A percentile compares a stretch with the other conserved stretches of the same genome.
Evolutionary conservation across 2,329 filamentous ascomycete genomes (phyloP).

Genomic region (Exophiala sideris): DNA sequence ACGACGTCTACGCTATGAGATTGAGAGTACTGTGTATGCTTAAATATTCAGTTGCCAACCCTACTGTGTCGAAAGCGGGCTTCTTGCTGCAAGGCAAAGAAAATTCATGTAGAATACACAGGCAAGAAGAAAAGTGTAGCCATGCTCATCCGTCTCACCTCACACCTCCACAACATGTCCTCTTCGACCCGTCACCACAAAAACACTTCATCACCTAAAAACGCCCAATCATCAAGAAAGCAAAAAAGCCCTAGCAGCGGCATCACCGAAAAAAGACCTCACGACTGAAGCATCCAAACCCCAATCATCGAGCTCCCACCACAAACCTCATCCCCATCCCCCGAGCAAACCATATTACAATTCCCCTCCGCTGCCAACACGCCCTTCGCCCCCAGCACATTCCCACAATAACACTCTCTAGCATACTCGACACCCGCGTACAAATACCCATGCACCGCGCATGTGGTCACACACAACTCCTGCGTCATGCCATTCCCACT

Average conservation of each 20-base stretch:
- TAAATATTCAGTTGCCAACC: too few relatives aligned
- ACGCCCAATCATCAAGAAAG: too few relatives aligned
- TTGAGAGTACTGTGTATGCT: too few relatives aligned
- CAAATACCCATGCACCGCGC: slow-evolving; percentile 27
- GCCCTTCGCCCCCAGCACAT: slow-evolving; percentile 21
- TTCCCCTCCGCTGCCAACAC: slow-evolving; percentile 6
- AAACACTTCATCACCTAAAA: neutral
- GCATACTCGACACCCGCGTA: slow-evolving; percentile 41
- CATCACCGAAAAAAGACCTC: neutral
- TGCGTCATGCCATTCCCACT: slow-evolving; percentile 51
- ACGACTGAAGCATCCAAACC: slow-evolving; percentile 21
- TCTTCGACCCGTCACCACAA: neutral
- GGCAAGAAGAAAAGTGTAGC: too few relatives aligned
- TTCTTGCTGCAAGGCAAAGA: too few relatives aligned
- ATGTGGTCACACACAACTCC: slow-evolving; percentile 31
- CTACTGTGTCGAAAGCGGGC: too few relatives aligned
- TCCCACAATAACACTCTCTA: slow-evolving; percentile 35
- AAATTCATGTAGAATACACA: too few relatives aligned
- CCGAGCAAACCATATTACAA: slow-evolving; percentile 26
- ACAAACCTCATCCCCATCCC: slow-evolving; percentile 28
- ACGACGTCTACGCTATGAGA: too few relatives aligned
- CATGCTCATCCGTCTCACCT: too few relatives aligned
- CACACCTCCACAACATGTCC: too few relatives aligned
- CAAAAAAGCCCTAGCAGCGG: neutral
- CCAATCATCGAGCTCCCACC: slow-evolving; percentile 28